A percentile compares a stretch with the other conserved stretches of the same genome.
phyloP scores from a whole-genome alignment of 176 grass and related monocot genomes.

The Oryza punctata region DNA sequence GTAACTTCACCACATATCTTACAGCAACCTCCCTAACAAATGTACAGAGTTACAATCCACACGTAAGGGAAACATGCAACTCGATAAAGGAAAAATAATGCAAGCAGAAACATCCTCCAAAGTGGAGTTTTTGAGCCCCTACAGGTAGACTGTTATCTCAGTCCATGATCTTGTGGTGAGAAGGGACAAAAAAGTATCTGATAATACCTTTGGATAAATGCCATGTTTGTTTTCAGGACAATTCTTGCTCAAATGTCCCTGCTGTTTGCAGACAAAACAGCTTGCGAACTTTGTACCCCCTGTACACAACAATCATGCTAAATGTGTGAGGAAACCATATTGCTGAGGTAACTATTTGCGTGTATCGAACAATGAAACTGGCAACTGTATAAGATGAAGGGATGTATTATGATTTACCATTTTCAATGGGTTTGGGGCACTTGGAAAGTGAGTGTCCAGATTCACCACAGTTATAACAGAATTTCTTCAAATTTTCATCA shows the following conservation, averaged over 20 bases:
- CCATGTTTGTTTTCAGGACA: constrained; percentile 84
- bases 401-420: constrained; percentile 51
- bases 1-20: constrained; percentile 93
- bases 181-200: neutral
- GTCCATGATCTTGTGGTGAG: neutral
- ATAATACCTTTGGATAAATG: constrained; percentile 92
- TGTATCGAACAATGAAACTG: neutral
- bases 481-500: constrained; percentile 60
- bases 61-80: neutral
- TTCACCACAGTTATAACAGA: constrained; percentile 94
- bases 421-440: constrained; percentile 70
- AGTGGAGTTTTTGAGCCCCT: neutral
- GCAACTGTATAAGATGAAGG: constrained; percentile 7
- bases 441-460: constrained; percentile 79
- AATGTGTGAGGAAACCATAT: neutral
- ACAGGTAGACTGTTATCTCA: neutral
- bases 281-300: constrained; percentile 88
- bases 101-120: constrained; percentile 13
- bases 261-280: constrained; percentile 88
- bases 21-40: constrained; percentile 86
- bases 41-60: constrained; percentile 18
- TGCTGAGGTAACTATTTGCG: neutral
- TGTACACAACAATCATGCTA: constrained; percentile 34
- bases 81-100: neutral
- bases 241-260: constrained; percentile 85